A percentile compares a stretch with the other conserved stretches of the same genome.
Evolutionary conservation across 2,329 filamentous ascomycete species (phyloP).

Genomic region (Fusarium stilboides): DNA sequence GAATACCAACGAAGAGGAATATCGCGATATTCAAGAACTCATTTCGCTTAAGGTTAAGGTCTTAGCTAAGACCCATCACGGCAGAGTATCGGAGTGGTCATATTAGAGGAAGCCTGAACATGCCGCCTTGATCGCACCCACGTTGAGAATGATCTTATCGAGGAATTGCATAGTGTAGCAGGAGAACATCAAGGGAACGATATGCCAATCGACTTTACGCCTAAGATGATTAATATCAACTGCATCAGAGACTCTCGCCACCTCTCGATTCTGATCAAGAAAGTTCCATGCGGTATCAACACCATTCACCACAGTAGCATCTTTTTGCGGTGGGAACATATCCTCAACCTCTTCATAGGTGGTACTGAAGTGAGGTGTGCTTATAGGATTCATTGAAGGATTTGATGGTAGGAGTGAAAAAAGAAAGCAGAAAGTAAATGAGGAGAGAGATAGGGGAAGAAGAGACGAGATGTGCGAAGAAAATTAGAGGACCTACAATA

Average conservation of each 20-base stretch:
- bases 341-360: slow-evolving; percentile 17
- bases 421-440: too few relatives aligned
- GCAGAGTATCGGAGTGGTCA: slow-evolving; percentile 68
- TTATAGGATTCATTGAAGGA: too few relatives aligned
- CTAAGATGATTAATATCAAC: slow-evolving; percentile 64
- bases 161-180: slow-evolving; percentile 75
- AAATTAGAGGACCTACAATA: too few relatives aligned
- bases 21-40: slow-evolving; percentile 76
- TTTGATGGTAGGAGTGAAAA: too few relatives aligned
- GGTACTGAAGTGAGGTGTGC: too few relatives aligned
- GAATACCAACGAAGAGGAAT: slow-evolving; percentile 73
- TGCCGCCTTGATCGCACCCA: slow-evolving; percentile 52
- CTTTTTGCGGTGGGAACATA: slow-evolving; percentile 16
- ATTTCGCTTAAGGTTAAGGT: slow-evolving; percentile 68
- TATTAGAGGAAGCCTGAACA: slow-evolving; percentile 8
- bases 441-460: too few relatives aligned
- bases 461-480: too few relatives aligned
- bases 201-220: slow-evolving; percentile 70
- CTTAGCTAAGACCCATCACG: slow-evolving; percentile 73
- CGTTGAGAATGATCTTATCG: slow-evolving; percentile 76
- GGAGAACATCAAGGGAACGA: slow-evolving; percentile 73
- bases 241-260: slow-evolving; percentile 46
- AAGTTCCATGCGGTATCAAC: slow-evolving; percentile 65
- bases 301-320: not conserved
- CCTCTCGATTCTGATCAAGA: slow-evolving; percentile 60